Percentiles rank a stretch among this genome's conserved stretches.
These are phyloP conservation scores for Dianthus caryophyllus DNA, from an alignment of 148 eudicot genomes.

Conservation along the genomic window DNA sequence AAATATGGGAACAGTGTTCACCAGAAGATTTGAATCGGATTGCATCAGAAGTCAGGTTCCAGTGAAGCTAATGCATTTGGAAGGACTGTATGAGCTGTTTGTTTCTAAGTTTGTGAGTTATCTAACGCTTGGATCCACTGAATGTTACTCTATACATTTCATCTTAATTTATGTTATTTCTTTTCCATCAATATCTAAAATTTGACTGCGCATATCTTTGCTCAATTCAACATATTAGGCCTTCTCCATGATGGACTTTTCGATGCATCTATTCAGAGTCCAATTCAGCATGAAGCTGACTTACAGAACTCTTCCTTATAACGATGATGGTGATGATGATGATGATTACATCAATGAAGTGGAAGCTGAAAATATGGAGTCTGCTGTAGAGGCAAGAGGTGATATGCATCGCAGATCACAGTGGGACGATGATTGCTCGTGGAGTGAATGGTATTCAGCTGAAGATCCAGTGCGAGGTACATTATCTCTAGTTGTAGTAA, in stretches of 20 bases:
- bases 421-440: slow-evolving; percentile 95
- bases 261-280: slow-evolving; percentile 60
- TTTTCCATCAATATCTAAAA: background rate
- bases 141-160: background rate
- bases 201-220: slow-evolving; percentile 16
- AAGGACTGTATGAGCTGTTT: slow-evolving; percentile 89
- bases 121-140: slow-evolving; percentile 1
- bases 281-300: slow-evolving; percentile 86
- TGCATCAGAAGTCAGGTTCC: slow-evolving; percentile 94
- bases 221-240: slow-evolving; percentile 42
- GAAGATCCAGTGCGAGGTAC: slow-evolving; percentile 91
- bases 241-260: slow-evolving; percentile 66
- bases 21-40: slow-evolving; percentile 96
- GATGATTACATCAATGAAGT: slow-evolving; percentile 42
- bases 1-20: slow-evolving; percentile 89
- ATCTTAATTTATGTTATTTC: background rate
- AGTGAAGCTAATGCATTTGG: slow-evolving; percentile 94
- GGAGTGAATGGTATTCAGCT: slow-evolving; percentile 98
- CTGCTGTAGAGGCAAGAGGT: slow-evolving; percentile 35
- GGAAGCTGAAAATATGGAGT: slow-evolving; percentile 36
- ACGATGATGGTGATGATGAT: slow-evolving; percentile 53
- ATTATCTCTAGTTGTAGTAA: background rate
- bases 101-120: slow-evolving; percentile 87
- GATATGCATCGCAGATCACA: slow-evolving; percentile 50
- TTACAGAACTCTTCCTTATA: slow-evolving; percentile 58